phyloP scores from a whole-genome alignment of 176 grass and related monocot genomes.

The Pontederia crassipes region DNA sequence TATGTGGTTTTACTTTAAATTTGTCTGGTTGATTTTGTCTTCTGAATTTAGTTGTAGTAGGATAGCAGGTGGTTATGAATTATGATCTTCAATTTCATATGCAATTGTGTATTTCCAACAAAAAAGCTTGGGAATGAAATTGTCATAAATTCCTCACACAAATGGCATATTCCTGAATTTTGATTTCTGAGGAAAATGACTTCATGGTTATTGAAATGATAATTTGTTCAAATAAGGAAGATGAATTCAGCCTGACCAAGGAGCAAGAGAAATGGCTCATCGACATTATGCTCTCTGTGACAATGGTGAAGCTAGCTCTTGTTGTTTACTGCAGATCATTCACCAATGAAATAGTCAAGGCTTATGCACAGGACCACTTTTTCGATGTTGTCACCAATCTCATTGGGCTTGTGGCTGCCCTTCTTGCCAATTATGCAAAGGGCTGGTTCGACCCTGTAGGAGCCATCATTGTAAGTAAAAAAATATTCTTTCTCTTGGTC shows the following conservation, averaged over 20 bases:
- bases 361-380: slow-evolving; percentile 81
- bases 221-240: slow-evolving; percentile 29
- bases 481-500: background rate
- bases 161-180: background rate
- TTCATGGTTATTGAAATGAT: background rate
- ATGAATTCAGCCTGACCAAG: slow-evolving; percentile 63
- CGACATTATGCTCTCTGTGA: slow-evolving; percentile 78
- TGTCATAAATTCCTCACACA: background rate
- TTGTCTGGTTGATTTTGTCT: no score
- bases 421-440: slow-evolving; percentile 64
- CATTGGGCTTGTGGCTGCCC: slow-evolving; percentile 68
- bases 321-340: slow-evolving; percentile 72
- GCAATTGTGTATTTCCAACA: no score
- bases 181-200: background rate
- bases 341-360: slow-evolving; percentile 53
- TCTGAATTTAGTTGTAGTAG: no score
- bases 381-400: slow-evolving; percentile 91
- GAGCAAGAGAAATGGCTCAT: slow-evolving; percentile 69
- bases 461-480: slow-evolving; percentile 73
- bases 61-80: no score
- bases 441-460: slow-evolving; percentile 85
- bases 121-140: background rate
- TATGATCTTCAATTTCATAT: no score
- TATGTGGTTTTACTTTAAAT: no score
- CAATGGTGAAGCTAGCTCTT: slow-evolving; percentile 65